A percentile compares a stretch with the other conserved stretches of the same genome.
These are phyloP conservation scores for Syzygium aromaticum DNA, from an alignment of 345 rosid genomes.

Conservation along the genomic window DNA sequence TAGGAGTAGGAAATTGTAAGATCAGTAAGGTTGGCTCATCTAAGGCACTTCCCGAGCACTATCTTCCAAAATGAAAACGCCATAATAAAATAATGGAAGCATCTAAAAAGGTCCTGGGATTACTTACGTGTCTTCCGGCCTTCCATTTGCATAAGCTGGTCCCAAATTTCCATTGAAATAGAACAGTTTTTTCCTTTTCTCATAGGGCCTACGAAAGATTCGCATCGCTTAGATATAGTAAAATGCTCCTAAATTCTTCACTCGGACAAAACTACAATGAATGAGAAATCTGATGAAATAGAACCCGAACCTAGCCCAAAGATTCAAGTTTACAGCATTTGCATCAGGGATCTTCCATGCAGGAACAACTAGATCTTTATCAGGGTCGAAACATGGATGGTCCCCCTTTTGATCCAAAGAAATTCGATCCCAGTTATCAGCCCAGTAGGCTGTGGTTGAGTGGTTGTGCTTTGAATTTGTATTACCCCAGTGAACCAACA, in stretches of 20 bases:
- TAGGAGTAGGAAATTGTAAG: background rate
- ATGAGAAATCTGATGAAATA: background rate
- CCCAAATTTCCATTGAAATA: slow-evolving; percentile 98
- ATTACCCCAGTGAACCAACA: slow-evolving; percentile 99
- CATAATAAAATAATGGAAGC: background rate
- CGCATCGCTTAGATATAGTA: background rate
- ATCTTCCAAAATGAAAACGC: background rate
- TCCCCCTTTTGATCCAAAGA: slow-evolving; percentile 68
- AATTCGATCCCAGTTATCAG: slow-evolving; percentile 77
- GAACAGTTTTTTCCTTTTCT: slow-evolving; percentile 70
- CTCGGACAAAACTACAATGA: background rate
- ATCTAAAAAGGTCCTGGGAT: background rate
- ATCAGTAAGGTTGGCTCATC: background rate
- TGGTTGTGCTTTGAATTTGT: slow-evolving; percentile 87
- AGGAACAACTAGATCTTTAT: slow-evolving; percentile 92
- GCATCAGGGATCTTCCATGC: slow-evolving; percentile 94
- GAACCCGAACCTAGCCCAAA: slow-evolving; percentile 54
- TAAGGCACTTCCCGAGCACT: background rate
- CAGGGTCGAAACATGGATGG: slow-evolving; percentile 96
- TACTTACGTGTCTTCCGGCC: slow-evolving; percentile 90
- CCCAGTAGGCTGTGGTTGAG: slow-evolving; percentile 91
- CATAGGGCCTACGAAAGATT: slow-evolving; percentile 49
- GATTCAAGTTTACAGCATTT: slow-evolving; percentile 35
- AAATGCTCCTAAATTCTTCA: background rate
- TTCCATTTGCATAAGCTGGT: slow-evolving; percentile 70